Evolutionary conservation across 1,284 basidiomycete genomes (phyloP).

Genomic region (Trichosporon coremiiforme): DNA sequence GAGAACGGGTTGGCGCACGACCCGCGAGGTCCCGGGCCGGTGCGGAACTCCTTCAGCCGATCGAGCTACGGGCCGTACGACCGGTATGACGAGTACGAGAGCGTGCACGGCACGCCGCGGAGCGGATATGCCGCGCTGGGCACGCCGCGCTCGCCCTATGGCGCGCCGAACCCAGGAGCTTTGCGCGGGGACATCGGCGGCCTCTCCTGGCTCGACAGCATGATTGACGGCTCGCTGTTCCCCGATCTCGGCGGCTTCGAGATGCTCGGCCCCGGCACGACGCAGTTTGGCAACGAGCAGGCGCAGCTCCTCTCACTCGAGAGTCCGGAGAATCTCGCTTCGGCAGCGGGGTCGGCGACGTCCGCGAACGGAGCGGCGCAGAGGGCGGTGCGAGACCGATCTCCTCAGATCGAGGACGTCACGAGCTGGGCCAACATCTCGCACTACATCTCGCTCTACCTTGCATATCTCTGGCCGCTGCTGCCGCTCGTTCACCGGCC

Average conservation of each 20-base stretch:
- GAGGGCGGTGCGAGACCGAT: slow-evolving; percentile 13
- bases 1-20: background rate
- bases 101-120: slow-evolving; percentile 18
- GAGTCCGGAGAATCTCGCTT: slow-evolving; percentile 38
- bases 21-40: background rate
- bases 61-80: slow-evolving; percentile 22
- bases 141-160: slow-evolving; percentile 21
- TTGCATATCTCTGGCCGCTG: slow-evolving; percentile 53
- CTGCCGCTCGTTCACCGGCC: slow-evolving; percentile 55
- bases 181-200: slow-evolving; percentile 26
- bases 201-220: slow-evolving; percentile 37
- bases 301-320: slow-evolving; percentile 48
- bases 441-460: slow-evolving; percentile 54
- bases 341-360: background rate
- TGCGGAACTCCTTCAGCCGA: background rate
- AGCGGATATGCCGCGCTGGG: slow-evolving; percentile 34
- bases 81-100: background rate
- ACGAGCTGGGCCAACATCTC: slow-evolving; percentile 53
- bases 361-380: background rate
- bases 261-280: slow-evolving; percentile 18
- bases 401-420: slow-evolving; percentile 53
- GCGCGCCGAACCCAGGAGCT: slow-evolving; percentile 16
- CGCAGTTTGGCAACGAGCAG: slow-evolving; percentile 42
- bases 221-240: slow-evolving; percentile 30
- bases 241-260: slow-evolving; percentile 29